A percentile compares a stretch with the other conserved stretches of the same genome.
phyloP scores from a whole-genome alignment of 2,329 filamentous ascomycete species.

The Penicillium sp. region DNA sequence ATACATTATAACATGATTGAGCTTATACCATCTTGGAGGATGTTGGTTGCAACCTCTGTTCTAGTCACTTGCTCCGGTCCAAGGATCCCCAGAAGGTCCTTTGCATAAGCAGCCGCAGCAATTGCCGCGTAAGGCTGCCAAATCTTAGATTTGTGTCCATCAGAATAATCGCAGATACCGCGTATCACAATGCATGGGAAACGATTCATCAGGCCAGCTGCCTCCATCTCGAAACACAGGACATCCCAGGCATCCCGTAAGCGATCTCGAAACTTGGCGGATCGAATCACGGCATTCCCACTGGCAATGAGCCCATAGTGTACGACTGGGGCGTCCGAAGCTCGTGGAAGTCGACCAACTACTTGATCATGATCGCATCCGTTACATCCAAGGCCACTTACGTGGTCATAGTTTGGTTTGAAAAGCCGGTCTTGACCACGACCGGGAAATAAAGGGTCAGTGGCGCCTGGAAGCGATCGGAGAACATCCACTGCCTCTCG shows the following conservation, averaged over 20 bases:
- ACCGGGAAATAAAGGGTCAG: neutral
- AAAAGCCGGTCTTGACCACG: neutral
- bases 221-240: neutral
- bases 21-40: neutral
- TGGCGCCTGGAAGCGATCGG: neutral
- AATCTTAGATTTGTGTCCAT: conserved; percentile 13
- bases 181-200: conserved; percentile 22
- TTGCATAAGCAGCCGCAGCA: conserved; percentile 14
- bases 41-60: too few species aligned
- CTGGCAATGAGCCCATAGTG: neutral
- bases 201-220: neutral
- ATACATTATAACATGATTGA: neutral
- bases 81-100: neutral
- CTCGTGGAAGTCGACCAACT: neutral
- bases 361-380: neutral
- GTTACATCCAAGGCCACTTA: neutral
- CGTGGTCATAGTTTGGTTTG: neutral
- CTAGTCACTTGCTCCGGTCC: neutral
- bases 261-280: neutral
- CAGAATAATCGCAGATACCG: conserved; percentile 23
- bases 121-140: conserved; percentile 14
- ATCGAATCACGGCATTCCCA: neutral
- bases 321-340: neutral
- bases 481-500: neutral
- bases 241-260: neutral